These are phyloP conservation scores for Gossypium mustelinum DNA, from an alignment of 345 rosid genomes.

Conservation along the genomic window DNA sequence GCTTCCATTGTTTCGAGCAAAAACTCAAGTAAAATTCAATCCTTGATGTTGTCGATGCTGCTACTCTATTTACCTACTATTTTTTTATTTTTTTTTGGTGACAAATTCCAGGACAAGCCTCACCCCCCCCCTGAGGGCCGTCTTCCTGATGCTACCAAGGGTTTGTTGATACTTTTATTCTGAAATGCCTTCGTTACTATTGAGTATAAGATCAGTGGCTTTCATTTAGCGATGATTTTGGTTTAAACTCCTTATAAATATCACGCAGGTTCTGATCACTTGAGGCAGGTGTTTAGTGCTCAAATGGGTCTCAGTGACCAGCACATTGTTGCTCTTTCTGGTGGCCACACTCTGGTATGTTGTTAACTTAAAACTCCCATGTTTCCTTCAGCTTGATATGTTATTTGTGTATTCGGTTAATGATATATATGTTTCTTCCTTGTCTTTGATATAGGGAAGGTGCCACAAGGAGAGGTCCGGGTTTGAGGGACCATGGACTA, in stretches of 20 bases:
- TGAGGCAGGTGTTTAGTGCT: constrained; percentile 60
- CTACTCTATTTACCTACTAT: not conserved
- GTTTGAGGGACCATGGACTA: constrained; percentile 92
- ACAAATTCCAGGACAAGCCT: constrained; percentile 27
- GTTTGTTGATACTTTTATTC: constrained; percentile 30
- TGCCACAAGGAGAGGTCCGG: constrained; percentile 98
- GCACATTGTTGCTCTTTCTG: constrained; percentile 92
- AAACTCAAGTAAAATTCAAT: not conserved
- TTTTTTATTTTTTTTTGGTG: not conserved
- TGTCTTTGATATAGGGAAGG: constrained; percentile 52
- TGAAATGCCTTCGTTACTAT: not conserved
- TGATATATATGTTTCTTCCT: not conserved
- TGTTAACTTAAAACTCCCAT: not conserved
- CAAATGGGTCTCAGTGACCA: constrained; percentile 88
- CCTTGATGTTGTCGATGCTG: not conserved
- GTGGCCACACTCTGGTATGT: constrained; percentile 84
- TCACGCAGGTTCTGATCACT: constrained; percentile 61
- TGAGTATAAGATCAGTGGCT: not conserved
- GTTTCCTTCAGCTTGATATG: not conserved
- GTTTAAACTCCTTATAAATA: not conserved
- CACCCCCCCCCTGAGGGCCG: constrained; percentile 95
- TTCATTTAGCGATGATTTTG: not conserved
- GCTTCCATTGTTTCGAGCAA: not conserved
- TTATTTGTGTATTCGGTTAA: not conserved
- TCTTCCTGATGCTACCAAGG: constrained; percentile 88